phyloP scores from a whole-genome alignment of 192 early-diverging fungal genomes.

The Mortierella alpina region DNA sequence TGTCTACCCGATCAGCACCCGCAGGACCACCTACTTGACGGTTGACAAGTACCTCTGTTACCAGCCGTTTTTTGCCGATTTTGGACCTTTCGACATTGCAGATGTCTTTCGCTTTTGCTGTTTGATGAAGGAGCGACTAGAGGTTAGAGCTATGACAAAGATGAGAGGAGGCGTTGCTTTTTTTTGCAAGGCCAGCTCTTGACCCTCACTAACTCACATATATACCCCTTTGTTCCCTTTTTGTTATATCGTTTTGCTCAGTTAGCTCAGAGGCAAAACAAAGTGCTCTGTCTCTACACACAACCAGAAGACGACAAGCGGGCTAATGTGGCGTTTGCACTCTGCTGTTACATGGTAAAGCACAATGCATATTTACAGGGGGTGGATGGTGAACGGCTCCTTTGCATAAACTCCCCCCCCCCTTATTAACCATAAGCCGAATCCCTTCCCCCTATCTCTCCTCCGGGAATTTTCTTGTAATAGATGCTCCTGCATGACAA shows the following conservation, averaged over 20 bases:
- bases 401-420: too few relatives aligned
- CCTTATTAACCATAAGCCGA: too few relatives aligned
- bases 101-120: slow-evolving; percentile 73
- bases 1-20: slow-evolving; percentile 46
- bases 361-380: background rate
- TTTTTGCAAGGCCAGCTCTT: background rate
- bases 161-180: background rate
- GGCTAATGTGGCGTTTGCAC: slow-evolving; percentile 76
- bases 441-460: background rate
- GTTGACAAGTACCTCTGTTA: slow-evolving; percentile 71
- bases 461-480: background rate
- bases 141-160: slow-evolving; percentile 48
- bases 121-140: slow-evolving; percentile 68
- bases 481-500: slow-evolving; percentile 69
- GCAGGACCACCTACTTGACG: slow-evolving; percentile 61
- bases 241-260: slow-evolving; percentile 12
- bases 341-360: slow-evolving; percentile 76
- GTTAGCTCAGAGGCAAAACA: slow-evolving; percentile 60
- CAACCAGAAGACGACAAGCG: slow-evolving; percentile 67
- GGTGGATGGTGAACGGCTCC: background rate
- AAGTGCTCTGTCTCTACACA: slow-evolving; percentile 68
- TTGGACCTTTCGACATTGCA: slow-evolving; percentile 74
- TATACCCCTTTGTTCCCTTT: background rate
- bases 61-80: slow-evolving; percentile 73
- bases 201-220: background rate